Percentiles rank a stretch among this genome's conserved stretches.
Conservation (phyloP, 176 grass and related monocot genomes). For the Typha latifolia region DNA sequence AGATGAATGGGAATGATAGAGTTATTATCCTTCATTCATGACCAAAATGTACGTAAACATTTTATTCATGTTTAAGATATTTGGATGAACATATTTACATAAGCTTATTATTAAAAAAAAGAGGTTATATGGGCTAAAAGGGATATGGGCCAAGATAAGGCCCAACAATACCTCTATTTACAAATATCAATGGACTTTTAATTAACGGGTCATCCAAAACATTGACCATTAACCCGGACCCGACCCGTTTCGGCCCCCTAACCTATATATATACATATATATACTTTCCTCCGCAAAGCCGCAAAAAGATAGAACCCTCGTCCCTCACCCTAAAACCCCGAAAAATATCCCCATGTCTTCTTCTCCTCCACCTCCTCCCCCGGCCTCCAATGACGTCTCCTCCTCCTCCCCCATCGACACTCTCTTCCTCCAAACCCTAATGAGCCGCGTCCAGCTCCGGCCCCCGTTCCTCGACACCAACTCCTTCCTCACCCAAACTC, state of each 20-base stretch:
- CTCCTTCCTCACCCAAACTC: conserved; percentile 80
- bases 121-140: too few species aligned
- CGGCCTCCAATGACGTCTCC: neutral
- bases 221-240: neutral
- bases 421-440: conserved; percentile 74
- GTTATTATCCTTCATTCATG: too few species aligned
- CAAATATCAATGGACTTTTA: too few species aligned
- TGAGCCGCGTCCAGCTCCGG: conserved; percentile 84
- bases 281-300: neutral
- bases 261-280: neutral
- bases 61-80: too few species aligned
- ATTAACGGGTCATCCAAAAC: too few species aligned
- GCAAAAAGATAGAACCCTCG: neutral
- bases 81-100: too few species aligned
- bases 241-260: neutral
- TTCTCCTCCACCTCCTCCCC: conserved; percentile 7
- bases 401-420: conserved; percentile 41
- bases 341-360: neutral
- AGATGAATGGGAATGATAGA: too few species aligned
- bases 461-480: conserved; percentile 92
- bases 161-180: neutral
- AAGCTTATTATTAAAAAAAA: too few species aligned
- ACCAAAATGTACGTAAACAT: too few species aligned
- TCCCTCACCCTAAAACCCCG: conserved; percentile 36
- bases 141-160: neutral